Percentiles rank a stretch among this genome's conserved stretches.
phyloP scores from a whole-genome alignment of 1,284 basidiomycete species.

The Volvariella volvacea region DNA sequence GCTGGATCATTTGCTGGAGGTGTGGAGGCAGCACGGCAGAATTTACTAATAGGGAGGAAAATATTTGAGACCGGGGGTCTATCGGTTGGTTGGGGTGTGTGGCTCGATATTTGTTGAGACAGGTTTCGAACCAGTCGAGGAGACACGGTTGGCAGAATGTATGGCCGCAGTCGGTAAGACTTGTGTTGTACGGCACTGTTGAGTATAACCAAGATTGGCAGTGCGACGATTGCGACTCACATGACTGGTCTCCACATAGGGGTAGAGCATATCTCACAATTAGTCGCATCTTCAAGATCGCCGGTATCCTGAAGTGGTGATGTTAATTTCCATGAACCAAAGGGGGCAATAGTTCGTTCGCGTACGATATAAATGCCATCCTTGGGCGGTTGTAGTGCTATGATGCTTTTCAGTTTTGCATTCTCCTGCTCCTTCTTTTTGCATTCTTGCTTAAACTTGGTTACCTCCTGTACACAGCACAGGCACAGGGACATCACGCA shows the following conservation, averaged over 20 bases:
- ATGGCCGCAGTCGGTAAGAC: slow-evolving; percentile 62
- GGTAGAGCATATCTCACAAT: slow-evolving; percentile 55
- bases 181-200: slow-evolving; percentile 16
- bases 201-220: not conserved
- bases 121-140: slow-evolving; percentile 57
- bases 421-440: slow-evolving; percentile 8
- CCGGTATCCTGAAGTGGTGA: slow-evolving; percentile 26
- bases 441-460: slow-evolving; percentile 16
- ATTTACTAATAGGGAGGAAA: slow-evolving; percentile 11
- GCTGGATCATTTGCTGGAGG: slow-evolving; percentile 17
- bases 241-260: slow-evolving; percentile 62
- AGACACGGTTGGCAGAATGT: slow-evolving; percentile 61
- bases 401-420: slow-evolving; percentile 16
- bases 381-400: slow-evolving; percentile 16
- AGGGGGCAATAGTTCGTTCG: not conserved
- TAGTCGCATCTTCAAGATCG: slow-evolving; percentile 45
- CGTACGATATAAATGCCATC: too few species aligned
- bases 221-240: slow-evolving; percentile 16
- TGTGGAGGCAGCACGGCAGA: slow-evolving; percentile 16
- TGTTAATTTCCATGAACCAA: slow-evolving; percentile 1
- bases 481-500: not conserved
- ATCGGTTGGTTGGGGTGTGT: slow-evolving; percentile 36
- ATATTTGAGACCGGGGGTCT: slow-evolving; percentile 12
- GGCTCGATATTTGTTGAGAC: slow-evolving; percentile 39
- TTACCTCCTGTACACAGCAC: slow-evolving; percentile 18